Base-by-base conservation (phyloP, 192 early-diverging fungal genomes). In the Coemansia sp. region DNA sequence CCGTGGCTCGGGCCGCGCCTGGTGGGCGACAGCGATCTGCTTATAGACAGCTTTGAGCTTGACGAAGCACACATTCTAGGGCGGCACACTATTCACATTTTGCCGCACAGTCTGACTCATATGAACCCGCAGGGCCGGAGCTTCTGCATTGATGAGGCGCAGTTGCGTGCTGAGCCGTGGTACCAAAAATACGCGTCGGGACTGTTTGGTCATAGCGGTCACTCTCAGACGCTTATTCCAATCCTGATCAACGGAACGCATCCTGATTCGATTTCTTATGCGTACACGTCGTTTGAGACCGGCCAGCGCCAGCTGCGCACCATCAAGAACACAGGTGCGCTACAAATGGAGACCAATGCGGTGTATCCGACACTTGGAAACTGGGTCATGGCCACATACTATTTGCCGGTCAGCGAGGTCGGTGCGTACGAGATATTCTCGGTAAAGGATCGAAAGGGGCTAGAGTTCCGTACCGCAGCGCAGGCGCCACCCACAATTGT, bases 11-110 rank as follows among this genome's bases (percentile, higher is more conserved):
- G 78, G 0, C 72, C 72, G 4, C 69, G 71, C 12, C 53, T 75
- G 10, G 78, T 81, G 5, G 78, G 78, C 60, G 78, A 81, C 66
- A 81, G 66, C 63, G 78, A 81, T 14, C 52, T 81, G 38, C 65
- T 81, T 25, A 81, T 81, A 25, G 72, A 81, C 32, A 65, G 58
- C 23, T 81, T 81, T 43, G 68, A 65, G 59, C 66, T 81, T 11
- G 63, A 81, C 51, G 69, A 69, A 12, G 78, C 71, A 43, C 80
- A 76, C 29, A 82, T 82, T 56, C 66, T 82, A 60, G 80, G 80
- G 5, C 64, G 74, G 2, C 80, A 82, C 50, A 82, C 80, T 11
- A 76, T 82, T 39, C 80, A 82, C 43, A 57, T 82, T 50, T 53
- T 82, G 56, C 80, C 80, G 15, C 74, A 76, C 62, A 76, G 80